Base-by-base conservation (phyloP, 78 protist species). In the Guillardia theta region DNA sequence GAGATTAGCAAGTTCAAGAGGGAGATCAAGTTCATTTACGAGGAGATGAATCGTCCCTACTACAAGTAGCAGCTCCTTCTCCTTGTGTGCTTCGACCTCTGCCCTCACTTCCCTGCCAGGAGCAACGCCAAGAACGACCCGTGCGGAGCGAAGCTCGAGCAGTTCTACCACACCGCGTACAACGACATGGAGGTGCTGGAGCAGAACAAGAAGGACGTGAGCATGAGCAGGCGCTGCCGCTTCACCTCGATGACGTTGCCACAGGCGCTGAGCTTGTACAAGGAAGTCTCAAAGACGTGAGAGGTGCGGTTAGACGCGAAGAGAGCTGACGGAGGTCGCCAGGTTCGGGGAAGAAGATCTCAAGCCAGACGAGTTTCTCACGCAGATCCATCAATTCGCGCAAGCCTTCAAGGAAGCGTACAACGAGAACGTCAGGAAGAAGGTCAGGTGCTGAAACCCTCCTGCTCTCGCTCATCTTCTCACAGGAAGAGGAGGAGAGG, bases 111-210 rank as follows among this genome's bases (percentile, higher is more conserved):
- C n/a, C n/a, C n/a, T n/a, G n/a, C n/a, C n/a, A n/a, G n/a, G 8
- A 78, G 44, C 48, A 78, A 78, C 48, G 39, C 44, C 90, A 78
- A 78, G 90, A 78, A 36, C 76, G 93, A 88, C 93, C 93, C 93
- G 8, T 88, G 54, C 62, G 93, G 76, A 37, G 93, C 44, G 24
- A 88, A 88, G 64, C 54, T 88, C 47, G 93, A 88, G 93, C 54
- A 88, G 93, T 88, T 88, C 62, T 88, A 88, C 62, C 93, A 88
- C 93, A 88, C 93, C 36, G 93, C 93, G 43, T 88, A 88, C 64
- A 88, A 46, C 64, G 93, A 88, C 76, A 88, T 88, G 93, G 93
- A 88, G 93, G 62, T 88, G 47, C 62, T 88, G 41, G 93, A 88
- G 64, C 76, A 45, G 9, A 3, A 48, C 64, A 46, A 88, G 54